A percentile compares a stretch with the other conserved stretches of the same genome.
Evolutionary conservation across 2,329 filamentous ascomycete genomes (phyloP).

Genomic region (Verticillium nonalfalfae): DNA sequence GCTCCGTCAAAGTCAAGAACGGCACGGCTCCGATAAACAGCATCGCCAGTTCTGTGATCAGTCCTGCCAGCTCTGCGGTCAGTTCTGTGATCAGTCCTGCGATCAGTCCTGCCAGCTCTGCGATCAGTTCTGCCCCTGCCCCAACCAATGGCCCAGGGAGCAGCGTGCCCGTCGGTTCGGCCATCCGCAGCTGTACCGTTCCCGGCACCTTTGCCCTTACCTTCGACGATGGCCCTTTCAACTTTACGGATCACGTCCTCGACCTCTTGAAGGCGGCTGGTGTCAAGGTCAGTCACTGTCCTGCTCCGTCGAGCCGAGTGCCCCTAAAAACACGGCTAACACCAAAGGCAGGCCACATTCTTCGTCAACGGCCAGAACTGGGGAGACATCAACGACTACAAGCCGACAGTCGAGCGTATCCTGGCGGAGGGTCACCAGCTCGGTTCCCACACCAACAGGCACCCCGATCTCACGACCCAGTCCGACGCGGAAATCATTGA

Average conservation of each 20-base stretch:
- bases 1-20: not conserved
- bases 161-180: no score
- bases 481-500: conserved; percentile 19
- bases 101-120: no score
- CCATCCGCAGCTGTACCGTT: conserved; percentile 17
- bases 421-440: conserved; percentile 4
- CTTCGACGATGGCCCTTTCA: conserved; percentile 38
- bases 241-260: conserved; percentile 32
- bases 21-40: not conserved
- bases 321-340: not conserved
- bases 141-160: no score
- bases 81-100: not conserved
- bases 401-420: not conserved
- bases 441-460: conserved; percentile 26
- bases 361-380: conserved; percentile 4
- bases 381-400: conserved; percentile 21
- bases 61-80: not conserved
- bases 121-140: no score
- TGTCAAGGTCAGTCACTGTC: conserved; percentile 11
- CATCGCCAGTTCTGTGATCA: not conserved
- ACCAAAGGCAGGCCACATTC: conserved; percentile 23
- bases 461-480: conserved; percentile 31
- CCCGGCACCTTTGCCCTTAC: conserved; percentile 33
- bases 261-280: conserved; percentile 22
- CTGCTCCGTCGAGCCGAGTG: not conserved